A percentile compares a stretch with the other conserved stretches of the same genome.
Conservation (phyloP, 2,329 filamentous ascomycete genomes). For the Cladosporium sp. region DNA sequence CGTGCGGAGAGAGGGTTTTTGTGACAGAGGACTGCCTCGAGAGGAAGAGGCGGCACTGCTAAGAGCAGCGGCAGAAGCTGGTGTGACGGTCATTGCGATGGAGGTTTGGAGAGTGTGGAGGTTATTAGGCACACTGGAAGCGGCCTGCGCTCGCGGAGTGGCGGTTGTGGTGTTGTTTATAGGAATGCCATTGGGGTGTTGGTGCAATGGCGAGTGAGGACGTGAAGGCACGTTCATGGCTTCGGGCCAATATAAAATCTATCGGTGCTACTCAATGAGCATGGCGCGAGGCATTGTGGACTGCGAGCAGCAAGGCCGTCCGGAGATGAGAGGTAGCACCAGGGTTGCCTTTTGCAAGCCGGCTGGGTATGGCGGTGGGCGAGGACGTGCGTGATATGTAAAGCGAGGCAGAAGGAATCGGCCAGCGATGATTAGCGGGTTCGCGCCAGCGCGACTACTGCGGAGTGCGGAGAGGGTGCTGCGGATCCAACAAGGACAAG, state of each 20-base stretch:
- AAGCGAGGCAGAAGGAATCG: conserved; percentile 10
- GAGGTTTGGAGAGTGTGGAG: background rate
- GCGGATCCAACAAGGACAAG: conserved; percentile 6
- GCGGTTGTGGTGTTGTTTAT: conserved; percentile 5
- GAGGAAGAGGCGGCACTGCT: conserved; percentile 37
- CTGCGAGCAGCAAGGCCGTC: conserved; percentile 16
- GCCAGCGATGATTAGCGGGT: conserved; percentile 16
- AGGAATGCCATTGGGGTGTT: conserved; percentile 17
- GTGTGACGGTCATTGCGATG: conserved; percentile 27
- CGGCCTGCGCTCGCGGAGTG: conserved; percentile 19
- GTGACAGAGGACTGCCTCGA: conserved; percentile 42
- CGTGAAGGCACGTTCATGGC: conserved; percentile 17
- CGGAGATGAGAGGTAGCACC: conserved; percentile 6
- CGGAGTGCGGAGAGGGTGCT: conserved; percentile 16
- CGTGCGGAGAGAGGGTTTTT: conserved; percentile 25
- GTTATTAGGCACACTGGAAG: conserved; percentile 20
- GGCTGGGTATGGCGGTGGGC: conserved; percentile 2
- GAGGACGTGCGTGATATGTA: conserved; percentile 10
- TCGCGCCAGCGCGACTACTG: conserved; percentile 20
- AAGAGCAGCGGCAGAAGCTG: conserved; percentile 31
- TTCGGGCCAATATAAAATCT: background rate
- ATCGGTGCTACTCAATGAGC: conserved; percentile 13
- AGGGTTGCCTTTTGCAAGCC: conserved; percentile 10
- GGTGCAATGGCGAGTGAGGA: conserved; percentile 7
- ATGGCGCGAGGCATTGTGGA: conserved; percentile 20